Base-by-base conservation (phyloP, 257 asterid species). In the Verbena officinalis region DNA sequence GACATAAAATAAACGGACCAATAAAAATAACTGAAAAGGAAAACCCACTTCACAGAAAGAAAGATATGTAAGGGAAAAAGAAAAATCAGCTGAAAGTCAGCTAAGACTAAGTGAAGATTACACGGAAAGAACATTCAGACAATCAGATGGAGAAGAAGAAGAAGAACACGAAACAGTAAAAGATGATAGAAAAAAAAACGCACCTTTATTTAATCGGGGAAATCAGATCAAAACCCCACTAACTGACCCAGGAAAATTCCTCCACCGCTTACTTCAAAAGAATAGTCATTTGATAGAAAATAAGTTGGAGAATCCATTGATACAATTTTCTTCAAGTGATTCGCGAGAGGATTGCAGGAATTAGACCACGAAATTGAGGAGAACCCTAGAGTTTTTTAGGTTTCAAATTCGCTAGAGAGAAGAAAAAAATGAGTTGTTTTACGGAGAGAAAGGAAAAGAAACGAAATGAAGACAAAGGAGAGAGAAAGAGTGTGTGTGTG, bases 401-500 rank as follows among this genome's bases (percentile, higher is more conserved):
- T 76, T 65, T 76, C 82, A 65, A 75, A 82, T 22, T 65, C 59
- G 75, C 40, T 55, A 51, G 77, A 24, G 60, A 56, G 65, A 59
- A 64, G 20, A 15, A 15, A 61, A 63, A 49, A 77, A 67, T 72
- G 38, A n/a, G n/a, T n/a, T n/a, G n/a, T n/a, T n/a, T n/a, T n/a
- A n/a, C n/a, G n/a, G 68, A 77, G 83, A 70, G 83, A 77, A 80
- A 77, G 77, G 59, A 73, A 67, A 69, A 59, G 34, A 27, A 5
- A 46, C 17, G 6, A 66, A 52, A 62, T 23, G 65, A 43, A 60
- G 30, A 34, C 16, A 57, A 50, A 42, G 16, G 39, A 33, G n/a
- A 59, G 55, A 9, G 14, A 22, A 3, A 6, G 36, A 42, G 23
- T 36, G 40, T 3, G 40, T 36, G 40, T 36, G 40, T 36, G 10